Evolutionary conservation across 345 rosid genomes (phyloP).

Genomic region (Zanthoxylum bungeanum): DNA sequence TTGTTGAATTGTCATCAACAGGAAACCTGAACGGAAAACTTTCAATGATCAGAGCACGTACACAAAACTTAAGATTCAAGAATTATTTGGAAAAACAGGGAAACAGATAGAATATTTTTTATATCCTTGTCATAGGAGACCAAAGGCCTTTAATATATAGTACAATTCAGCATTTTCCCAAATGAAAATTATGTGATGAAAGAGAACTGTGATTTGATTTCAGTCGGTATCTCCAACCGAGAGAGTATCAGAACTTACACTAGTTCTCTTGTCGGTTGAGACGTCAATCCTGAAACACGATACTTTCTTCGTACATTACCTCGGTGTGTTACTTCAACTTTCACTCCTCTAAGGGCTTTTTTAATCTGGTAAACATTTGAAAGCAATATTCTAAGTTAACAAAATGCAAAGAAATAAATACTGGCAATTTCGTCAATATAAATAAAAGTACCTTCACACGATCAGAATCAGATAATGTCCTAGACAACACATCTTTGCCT

Average conservation of each 20-base stretch:
- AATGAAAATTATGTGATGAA: neutral
- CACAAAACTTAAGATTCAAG: neutral
- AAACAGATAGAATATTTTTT: neutral
- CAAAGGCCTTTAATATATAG: neutral
- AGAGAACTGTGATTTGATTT: neutral
- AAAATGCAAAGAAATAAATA: slow-evolving; percentile 8
- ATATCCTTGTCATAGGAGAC: neutral
- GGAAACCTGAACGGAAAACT: slow-evolving; percentile 62
- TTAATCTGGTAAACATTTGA: slow-evolving; percentile 53
- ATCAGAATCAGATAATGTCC: slow-evolving; percentile 88
- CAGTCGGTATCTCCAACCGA: neutral
- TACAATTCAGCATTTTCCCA: too few species aligned
- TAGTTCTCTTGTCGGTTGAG: slow-evolving; percentile 96
- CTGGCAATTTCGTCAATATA: neutral
- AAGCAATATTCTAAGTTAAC: slow-evolving; percentile 6
- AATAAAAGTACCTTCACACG: slow-evolving; percentile 67
- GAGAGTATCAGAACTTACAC: slow-evolving; percentile 45
- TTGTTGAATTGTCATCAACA: slow-evolving; percentile 84
- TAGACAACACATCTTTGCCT: slow-evolving; percentile 68
- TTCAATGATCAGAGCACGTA: slow-evolving; percentile 6
- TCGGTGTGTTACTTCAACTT: slow-evolving; percentile 97
- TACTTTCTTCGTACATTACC: slow-evolving; percentile 88
- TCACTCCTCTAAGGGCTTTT: slow-evolving; percentile 91
- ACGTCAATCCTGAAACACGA: slow-evolving; percentile 97
- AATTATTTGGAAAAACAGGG: neutral